Evolutionary conservation across 768 basidiomycete genomes (phyloP).

Genomic region (Boletus reticulatus): DNA sequence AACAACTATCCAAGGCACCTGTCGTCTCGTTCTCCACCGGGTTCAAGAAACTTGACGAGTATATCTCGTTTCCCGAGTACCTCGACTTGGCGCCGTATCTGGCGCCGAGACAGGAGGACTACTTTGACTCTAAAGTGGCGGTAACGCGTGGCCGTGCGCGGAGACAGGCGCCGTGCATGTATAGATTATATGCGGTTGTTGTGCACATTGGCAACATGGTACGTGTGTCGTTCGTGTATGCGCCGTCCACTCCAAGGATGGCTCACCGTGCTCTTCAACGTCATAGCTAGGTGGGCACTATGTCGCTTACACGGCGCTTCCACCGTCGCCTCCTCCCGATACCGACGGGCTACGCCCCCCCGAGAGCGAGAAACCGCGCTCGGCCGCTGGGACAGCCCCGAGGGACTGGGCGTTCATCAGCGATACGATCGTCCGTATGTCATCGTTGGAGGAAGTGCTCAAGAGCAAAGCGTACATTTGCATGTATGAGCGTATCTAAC

Average conservation of each 20-base stretch:
- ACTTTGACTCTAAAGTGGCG: constrained; percentile 43
- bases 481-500: constrained; percentile 79
- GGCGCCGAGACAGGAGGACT: constrained; percentile 76
- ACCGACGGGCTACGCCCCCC: neutral
- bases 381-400: constrained; percentile 2
- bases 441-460: constrained; percentile 84
- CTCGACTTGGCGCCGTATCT: constrained; percentile 86
- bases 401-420: constrained; percentile 92
- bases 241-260: neutral
- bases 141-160: constrained; percentile 23
- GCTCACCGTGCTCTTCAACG: neutral
- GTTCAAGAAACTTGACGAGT: constrained; percentile 91
- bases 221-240: constrained; percentile 22
- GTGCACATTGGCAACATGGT: constrained; percentile 90
- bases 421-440: constrained; percentile 80
- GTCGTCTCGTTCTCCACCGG: constrained; percentile 63
- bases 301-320: constrained; percentile 78
- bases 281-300: constrained; percentile 85
- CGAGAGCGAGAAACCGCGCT: constrained; percentile 8
- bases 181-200: constrained; percentile 76
- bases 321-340: constrained; percentile 32
- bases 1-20: constrained; percentile 70
- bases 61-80: constrained; percentile 83
- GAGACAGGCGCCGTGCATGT: constrained; percentile 48
- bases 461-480: constrained; percentile 91